Evolutionary conservation across 1,139 yeast species (phyloP).

Genomic region (Diutina scorzettiae): DNA sequence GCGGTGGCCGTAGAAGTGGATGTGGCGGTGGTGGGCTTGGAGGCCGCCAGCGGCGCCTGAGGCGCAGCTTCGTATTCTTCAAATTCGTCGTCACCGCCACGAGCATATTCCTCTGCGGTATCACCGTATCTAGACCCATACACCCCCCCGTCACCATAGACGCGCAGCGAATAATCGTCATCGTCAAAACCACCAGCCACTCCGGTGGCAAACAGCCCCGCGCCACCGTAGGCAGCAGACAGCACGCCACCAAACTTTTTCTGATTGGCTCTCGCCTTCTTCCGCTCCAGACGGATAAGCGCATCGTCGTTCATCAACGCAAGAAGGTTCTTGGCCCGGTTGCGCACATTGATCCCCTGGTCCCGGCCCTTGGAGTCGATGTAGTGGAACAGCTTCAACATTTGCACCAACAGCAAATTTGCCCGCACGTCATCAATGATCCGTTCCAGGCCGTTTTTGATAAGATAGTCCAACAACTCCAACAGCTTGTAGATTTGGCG

Average conservation of each 20-base stretch:
- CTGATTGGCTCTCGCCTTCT: constrained; percentile 74
- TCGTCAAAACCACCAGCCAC: constrained; percentile 21
- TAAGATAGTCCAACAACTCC: constrained; percentile 79
- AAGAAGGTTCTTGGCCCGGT: constrained; percentile 70
- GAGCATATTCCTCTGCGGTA: constrained; percentile 33
- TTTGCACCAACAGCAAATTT: constrained; percentile 67
- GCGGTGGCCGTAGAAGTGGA: constrained; percentile 36
- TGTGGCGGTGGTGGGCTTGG: constrained; percentile 24
- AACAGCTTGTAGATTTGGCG: constrained; percentile 92
- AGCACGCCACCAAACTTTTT: constrained; percentile 71
- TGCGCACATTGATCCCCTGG: constrained; percentile 92
- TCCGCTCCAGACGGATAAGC: constrained; percentile 71
- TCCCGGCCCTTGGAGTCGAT: constrained; percentile 91
- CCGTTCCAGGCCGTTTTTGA: constrained; percentile 88
- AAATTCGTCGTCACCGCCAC: constrained; percentile 35
- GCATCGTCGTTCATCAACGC: constrained; percentile 67
- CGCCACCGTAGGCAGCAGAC: constrained; percentile 39
- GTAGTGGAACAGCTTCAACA: constrained; percentile 90
- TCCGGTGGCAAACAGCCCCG: constrained; percentile 9
- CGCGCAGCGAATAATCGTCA: constrained; percentile 42
- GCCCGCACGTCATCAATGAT: constrained; percentile 91
- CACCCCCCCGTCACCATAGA: constrained; percentile 75
- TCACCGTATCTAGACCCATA: constrained; percentile 59
- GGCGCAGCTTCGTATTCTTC: constrained; percentile 59
- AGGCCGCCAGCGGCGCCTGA: constrained; percentile 13